Evolutionary conservation across 2,329 filamentous ascomycete genomes (phyloP).

Genomic region (Aspergillus unguis): DNA sequence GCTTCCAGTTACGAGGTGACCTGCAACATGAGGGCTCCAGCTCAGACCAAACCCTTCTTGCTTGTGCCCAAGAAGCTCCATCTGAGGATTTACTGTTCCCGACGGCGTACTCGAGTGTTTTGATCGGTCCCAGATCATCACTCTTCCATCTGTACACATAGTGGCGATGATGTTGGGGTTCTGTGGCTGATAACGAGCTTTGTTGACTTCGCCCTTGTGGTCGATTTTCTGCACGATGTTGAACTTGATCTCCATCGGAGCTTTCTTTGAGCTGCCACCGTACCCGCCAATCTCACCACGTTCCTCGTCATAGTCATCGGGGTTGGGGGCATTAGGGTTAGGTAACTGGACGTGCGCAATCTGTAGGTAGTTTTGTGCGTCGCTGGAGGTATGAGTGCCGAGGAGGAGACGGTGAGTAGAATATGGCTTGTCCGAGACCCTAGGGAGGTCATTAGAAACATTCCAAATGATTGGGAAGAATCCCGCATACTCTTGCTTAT

Average conservation of each 20-base stretch:
- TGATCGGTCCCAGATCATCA: constrained; percentile 92
- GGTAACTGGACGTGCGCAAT: constrained; percentile 93
- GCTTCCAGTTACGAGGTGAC: constrained; percentile 82
- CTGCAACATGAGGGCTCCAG: constrained; percentile 83
- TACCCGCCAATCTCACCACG: constrained; percentile 92
- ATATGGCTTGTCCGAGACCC: constrained; percentile 78
- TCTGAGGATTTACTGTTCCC: constrained; percentile 72
- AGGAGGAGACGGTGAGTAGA: constrained; percentile 84
- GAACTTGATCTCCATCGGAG: constrained; percentile 72
- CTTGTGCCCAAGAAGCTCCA: constrained; percentile 79
- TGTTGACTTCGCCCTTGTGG: constrained; percentile 96
- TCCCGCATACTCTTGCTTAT: constrained; percentile 68
- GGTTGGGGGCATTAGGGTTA: constrained; percentile 67
- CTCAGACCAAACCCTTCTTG: constrained; percentile 87
- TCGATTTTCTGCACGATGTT: constrained; percentile 93
- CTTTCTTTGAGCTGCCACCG: constrained; percentile 66
- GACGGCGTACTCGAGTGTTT: constrained; percentile 81
- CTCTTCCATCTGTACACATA: constrained; percentile 78
- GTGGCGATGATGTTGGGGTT: constrained; percentile 97
- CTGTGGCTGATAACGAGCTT: constrained; percentile 94
- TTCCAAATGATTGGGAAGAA: background rate
- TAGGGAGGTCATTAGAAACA: constrained; percentile 24
- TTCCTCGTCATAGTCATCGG: constrained; percentile 85
- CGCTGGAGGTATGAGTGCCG: constrained; percentile 88
- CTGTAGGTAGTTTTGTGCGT: constrained; percentile 84